Evolutionary conservation across 345 rosid species (phyloP).

Genomic region (Salix koriyanagi): DNA sequence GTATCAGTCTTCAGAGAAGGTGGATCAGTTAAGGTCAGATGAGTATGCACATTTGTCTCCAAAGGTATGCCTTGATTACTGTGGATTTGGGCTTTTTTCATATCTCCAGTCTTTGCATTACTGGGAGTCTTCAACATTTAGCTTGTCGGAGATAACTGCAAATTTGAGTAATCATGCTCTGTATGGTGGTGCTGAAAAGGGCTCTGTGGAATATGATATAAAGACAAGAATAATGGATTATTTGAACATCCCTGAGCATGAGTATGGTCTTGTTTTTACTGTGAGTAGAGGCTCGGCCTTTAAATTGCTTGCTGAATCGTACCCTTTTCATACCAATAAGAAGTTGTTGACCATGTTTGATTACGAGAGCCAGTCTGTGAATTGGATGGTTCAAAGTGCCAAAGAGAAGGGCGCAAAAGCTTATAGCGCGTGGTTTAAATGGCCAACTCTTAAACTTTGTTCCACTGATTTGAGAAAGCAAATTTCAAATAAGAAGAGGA

Average conservation of each 20-base stretch:
- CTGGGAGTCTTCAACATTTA: conserved; percentile 98
- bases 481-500: conserved; percentile 69
- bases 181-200: conserved; percentile 87
- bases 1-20: conserved; percentile 73
- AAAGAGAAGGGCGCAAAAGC: conserved; percentile 93
- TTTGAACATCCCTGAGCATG: conserved; percentile 93
- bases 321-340: conserved; percentile 94
- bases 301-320: conserved; percentile 85
- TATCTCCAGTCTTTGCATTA: conserved; percentile 85
- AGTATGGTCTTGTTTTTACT: conserved; percentile 96
- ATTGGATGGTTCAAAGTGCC: conserved; percentile 97
- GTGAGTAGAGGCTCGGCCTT: conserved; percentile 99
- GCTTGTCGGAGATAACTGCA: conserved; percentile 90
- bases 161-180: conserved; percentile 94
- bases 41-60: conserved; percentile 80
- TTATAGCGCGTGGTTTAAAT: conserved; percentile 87
- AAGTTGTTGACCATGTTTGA: conserved; percentile 95
- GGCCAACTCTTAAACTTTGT: conserved; percentile 97
- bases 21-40: conserved; percentile 66
- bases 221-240: conserved; percentile 92
- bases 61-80: conserved; percentile 98
- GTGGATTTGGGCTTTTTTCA: conserved; percentile 93
- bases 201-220: conserved; percentile 81
- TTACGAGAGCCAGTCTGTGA: conserved; percentile 94
- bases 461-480: conserved; percentile 92